Evolutionary conservation across 2,329 filamentous ascomycete genomes (phyloP).

Genomic region (Fusarium oligoseptatum): DNA sequence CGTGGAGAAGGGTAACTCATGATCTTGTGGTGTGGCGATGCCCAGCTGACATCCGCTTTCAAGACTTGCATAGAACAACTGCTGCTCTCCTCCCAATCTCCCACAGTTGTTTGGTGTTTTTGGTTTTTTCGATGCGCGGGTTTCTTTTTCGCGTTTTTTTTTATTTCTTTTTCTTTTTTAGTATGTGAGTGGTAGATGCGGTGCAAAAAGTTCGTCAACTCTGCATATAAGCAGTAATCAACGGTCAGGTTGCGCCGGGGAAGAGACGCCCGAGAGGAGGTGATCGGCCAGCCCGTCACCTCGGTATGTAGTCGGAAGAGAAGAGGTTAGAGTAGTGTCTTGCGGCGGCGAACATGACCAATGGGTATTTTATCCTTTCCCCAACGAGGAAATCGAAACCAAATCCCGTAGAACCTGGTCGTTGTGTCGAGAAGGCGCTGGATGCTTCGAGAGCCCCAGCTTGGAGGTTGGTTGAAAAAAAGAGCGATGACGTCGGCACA

Average conservation of each 20-base stretch:
- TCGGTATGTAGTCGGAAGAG: slow-evolving; percentile 72
- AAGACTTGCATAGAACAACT: slow-evolving; percentile 29
- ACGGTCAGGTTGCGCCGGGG: slow-evolving; percentile 41
- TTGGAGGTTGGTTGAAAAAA: slow-evolving; percentile 31
- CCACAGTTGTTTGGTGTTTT: slow-evolving; percentile 36
- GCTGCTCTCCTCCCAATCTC: slow-evolving; percentile 48
- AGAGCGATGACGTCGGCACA: slow-evolving; percentile 48
- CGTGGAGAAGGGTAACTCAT: slow-evolving; percentile 57
- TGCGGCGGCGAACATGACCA: slow-evolving; percentile 69
- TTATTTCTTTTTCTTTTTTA: slow-evolving; percentile 42
- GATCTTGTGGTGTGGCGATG: slow-evolving; percentile 54
- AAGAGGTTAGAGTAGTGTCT: slow-evolving; percentile 67
- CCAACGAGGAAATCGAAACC: slow-evolving; percentile 48
- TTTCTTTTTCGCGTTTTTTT: slow-evolving; percentile 48
- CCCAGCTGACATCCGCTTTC: slow-evolving; percentile 49
- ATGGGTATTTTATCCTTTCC: slow-evolving; percentile 53
- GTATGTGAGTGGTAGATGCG: slow-evolving; percentile 26
- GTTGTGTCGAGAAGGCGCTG: slow-evolving; percentile 48
- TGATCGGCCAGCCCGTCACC: slow-evolving; percentile 67
- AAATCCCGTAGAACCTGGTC: slow-evolving; percentile 48
- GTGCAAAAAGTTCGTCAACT: slow-evolving; percentile 32
- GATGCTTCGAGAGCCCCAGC: slow-evolving; percentile 47
- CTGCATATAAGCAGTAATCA: slow-evolving; percentile 42
- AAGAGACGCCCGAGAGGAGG: slow-evolving; percentile 61
- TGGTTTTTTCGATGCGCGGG: slow-evolving; percentile 7